These are phyloP conservation scores for Dipodascus geniculatus DNA, from an alignment of 805 yeast genomes.

Conservation along the genomic window DNA sequence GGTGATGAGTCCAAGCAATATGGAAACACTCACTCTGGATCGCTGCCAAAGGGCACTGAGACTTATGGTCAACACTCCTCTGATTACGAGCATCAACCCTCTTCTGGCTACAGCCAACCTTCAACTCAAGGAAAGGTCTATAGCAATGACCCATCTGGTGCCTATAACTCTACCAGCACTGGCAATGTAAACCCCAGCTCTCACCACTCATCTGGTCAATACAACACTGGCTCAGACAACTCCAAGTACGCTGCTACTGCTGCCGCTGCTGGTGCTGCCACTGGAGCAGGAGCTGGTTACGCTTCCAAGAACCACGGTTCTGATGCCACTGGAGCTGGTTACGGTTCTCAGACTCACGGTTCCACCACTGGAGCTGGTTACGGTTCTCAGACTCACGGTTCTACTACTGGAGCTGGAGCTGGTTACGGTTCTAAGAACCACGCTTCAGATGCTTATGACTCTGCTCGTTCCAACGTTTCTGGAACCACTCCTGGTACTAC, in stretches of 20 bases:
- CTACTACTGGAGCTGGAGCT: not conserved
- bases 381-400: not conserved
- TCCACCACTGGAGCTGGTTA: too few species aligned
- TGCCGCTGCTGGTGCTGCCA: not conserved
- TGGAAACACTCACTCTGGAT: too few species aligned
- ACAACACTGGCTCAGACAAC: not conserved
- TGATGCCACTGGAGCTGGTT: too few species aligned
- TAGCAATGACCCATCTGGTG: not conserved
- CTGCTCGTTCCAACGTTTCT: not conserved
- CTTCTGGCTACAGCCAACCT: too few species aligned
- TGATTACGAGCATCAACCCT: too few species aligned
- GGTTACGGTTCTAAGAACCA: not conserved
- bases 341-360: too few species aligned
- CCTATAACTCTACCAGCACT: not conserved
- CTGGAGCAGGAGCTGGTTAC: too few species aligned
- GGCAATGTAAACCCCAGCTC: too few species aligned
- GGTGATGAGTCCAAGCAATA: not conserved
- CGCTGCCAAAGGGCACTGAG: too few species aligned
- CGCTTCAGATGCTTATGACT: not conserved
- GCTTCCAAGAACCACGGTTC: too few species aligned
- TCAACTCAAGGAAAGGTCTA: not conserved
- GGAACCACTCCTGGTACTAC: not conserved
- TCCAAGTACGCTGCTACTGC: not conserved
- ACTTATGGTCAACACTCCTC: too few species aligned
- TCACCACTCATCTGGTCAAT: not conserved